phyloP scores from a whole-genome alignment of 108 stramenopile species.

The Nannochloropsis oceanica region DNA sequence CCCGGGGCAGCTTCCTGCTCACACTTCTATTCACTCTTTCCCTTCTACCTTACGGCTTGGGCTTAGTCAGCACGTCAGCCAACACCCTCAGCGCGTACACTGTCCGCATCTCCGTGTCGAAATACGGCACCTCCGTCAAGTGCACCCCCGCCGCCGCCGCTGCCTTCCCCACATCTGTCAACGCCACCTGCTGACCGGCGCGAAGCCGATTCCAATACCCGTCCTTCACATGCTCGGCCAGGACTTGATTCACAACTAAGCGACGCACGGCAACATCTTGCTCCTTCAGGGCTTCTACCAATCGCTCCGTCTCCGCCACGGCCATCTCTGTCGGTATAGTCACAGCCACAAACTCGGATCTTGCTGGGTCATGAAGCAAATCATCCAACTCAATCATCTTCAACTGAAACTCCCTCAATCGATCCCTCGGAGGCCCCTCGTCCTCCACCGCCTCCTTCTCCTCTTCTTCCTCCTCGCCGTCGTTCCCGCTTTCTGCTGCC shows the following conservation, averaged over 20 bases:
- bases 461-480: slow-evolving; percentile 3
- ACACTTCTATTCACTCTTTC: neutral
- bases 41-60: neutral
- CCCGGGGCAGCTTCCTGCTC: too few species aligned
- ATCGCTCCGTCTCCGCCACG: slow-evolving; percentile 5
- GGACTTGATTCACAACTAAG: slow-evolving; percentile 9
- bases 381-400: slow-evolving; percentile 28
- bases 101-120: neutral
- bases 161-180: neutral
- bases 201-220: neutral
- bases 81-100: neutral
- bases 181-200: neutral
- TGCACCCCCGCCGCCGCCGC: neutral
- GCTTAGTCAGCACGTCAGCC: neutral
- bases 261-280: neutral
- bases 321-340: slow-evolving; percentile 5
- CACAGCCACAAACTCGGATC: slow-evolving; percentile 4
- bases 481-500: neutral
- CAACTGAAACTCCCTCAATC: slow-evolving; percentile 25
- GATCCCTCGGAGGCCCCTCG: neutral
- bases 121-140: slow-evolving; percentile 8
- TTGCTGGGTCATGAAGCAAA: neutral
- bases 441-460: neutral
- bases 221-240: neutral
- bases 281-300: neutral